These are phyloP conservation scores for Fusarium sp. DNA, from an alignment of 2,329 filamentous ascomycete species.

Conservation along the genomic window DNA sequence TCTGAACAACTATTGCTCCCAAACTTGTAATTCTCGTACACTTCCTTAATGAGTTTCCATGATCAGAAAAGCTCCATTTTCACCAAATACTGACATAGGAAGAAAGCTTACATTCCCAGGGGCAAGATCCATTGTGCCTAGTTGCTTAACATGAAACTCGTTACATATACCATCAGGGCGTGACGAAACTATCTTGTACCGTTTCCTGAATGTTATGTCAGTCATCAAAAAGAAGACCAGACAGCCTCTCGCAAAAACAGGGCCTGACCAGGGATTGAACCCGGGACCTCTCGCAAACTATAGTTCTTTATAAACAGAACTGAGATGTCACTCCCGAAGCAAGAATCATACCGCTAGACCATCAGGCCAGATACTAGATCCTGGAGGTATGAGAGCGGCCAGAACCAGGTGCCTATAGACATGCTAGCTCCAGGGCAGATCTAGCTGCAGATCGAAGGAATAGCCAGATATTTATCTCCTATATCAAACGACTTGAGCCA, in stretches of 20 bases:
- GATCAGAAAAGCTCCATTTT: background rate
- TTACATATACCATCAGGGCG: no score
- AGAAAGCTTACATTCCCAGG: background rate
- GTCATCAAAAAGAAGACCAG: background rate
- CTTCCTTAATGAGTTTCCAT: no score
- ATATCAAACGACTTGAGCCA: no score
- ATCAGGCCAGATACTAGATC: slow-evolving; percentile 25
- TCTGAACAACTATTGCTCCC: background rate
- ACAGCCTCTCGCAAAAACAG: slow-evolving; percentile 18
- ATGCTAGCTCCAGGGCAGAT: background rate
- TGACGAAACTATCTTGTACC: no score
- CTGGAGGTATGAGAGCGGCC: background rate
- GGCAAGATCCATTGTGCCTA: background rate
- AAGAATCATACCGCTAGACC: slow-evolving; percentile 34
- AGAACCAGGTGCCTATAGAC: background rate
- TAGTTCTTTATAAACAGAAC: slow-evolving; percentile 1
- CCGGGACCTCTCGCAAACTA: slow-evolving; percentile 56
- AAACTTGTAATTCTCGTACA: no score
- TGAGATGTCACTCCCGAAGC: slow-evolving; percentile 29
- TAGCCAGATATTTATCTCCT: background rate
- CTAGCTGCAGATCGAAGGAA: background rate
- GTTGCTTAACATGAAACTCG: no score
- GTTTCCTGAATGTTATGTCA: fast-evolving
- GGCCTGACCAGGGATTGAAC: slow-evolving; percentile 58
- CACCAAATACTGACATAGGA: no score